These are phyloP conservation scores for Peronospora farinosa DNA, from an alignment of 352 stramenopile species.

Conservation along the genomic window DNA sequence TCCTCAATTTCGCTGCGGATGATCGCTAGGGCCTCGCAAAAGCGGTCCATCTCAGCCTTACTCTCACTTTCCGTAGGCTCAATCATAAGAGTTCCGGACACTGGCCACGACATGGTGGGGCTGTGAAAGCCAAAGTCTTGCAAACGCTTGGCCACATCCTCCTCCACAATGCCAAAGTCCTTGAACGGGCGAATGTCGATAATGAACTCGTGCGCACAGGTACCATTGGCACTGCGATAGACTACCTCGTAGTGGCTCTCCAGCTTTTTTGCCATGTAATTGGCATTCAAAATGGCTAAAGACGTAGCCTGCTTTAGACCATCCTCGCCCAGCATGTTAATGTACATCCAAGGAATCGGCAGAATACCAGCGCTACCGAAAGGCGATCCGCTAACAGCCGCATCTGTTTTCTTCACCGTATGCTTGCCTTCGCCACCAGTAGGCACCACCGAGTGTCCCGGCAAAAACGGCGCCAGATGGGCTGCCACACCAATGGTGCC, in stretches of 20 bases:
- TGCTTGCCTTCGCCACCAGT: slow-evolving; percentile 73
- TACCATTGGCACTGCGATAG: slow-evolving; percentile 94
- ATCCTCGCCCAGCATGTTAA: slow-evolving; percentile 97
- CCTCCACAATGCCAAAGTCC: slow-evolving; percentile 92
- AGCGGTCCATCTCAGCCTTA: slow-evolving; percentile 96
- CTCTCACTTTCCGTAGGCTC: slow-evolving; percentile 98
- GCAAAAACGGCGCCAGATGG: slow-evolving; percentile 94
- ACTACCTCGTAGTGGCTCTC: slow-evolving; percentile 93
- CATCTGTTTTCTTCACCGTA: slow-evolving; percentile 68
- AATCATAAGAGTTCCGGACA: slow-evolving; percentile 97
- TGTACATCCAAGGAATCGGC: slow-evolving; percentile 99
- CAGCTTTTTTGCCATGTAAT: slow-evolving; percentile 98
- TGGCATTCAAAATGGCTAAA: slow-evolving; percentile 98
- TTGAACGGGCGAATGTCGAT: slow-evolving; percentile 98
- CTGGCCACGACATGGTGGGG: slow-evolving; percentile 99
- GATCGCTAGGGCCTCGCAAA: slow-evolving; percentile 93
- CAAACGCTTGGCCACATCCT: slow-evolving; percentile 97
- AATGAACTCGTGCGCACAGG: slow-evolving; percentile 99
- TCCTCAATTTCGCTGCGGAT: slow-evolving; percentile 98
- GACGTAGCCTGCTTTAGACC: slow-evolving; percentile 91
- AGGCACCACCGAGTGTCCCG: slow-evolving; percentile 88
- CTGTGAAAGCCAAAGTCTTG: slow-evolving; percentile 99
- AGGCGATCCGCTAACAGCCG: slow-evolving; percentile 90
- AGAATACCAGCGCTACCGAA: slow-evolving; percentile 98
- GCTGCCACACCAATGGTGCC: slow-evolving; percentile 89